These are phyloP conservation scores for Cyclocybe aegerita DNA, from an alignment of 768 basidiomycete species.

Conservation along the genomic window DNA sequence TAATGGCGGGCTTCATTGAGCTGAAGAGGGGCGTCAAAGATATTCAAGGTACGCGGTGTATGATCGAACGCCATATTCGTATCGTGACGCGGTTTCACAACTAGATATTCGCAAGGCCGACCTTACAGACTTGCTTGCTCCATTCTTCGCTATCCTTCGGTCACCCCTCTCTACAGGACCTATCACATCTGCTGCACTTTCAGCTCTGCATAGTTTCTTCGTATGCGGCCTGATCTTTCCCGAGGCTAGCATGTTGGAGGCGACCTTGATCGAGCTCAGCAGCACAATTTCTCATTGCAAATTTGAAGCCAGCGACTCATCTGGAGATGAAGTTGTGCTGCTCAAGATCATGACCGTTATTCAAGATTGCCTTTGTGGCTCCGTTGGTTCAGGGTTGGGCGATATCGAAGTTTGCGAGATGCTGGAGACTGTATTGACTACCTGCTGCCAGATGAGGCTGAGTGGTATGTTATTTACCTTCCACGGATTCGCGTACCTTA, in stretches of 20 bases:
- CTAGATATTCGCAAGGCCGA: slow-evolving; percentile 61
- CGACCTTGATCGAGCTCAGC: slow-evolving; percentile 80
- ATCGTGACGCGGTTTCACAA: slow-evolving; percentile 2
- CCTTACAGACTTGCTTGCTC: slow-evolving; percentile 66
- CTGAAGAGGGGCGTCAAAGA: slow-evolving; percentile 75
- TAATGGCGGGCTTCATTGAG: slow-evolving; percentile 89
- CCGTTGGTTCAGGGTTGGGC: slow-evolving; percentile 70
- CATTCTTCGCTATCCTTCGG: slow-evolving; percentile 91
- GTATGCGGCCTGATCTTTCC: slow-evolving; percentile 69
- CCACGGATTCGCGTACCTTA: slow-evolving; percentile 5
- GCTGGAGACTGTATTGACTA: slow-evolving; percentile 95
- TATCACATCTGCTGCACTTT: slow-evolving; percentile 92
- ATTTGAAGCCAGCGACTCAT: slow-evolving; percentile 96
- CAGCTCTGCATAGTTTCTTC: slow-evolving; percentile 87
- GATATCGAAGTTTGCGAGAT: slow-evolving; percentile 98
- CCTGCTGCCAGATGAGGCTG: slow-evolving; percentile 95
- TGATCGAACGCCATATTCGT: neutral
- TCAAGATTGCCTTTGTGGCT: slow-evolving; percentile 74
- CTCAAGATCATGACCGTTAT: slow-evolving; percentile 90
- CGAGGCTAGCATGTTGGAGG: slow-evolving; percentile 53
- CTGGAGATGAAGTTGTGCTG: slow-evolving; percentile 96
- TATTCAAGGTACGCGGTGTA: slow-evolving; percentile 52
- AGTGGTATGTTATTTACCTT: slow-evolving; percentile 58
- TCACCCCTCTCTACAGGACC: slow-evolving; percentile 95
- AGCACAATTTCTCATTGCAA: slow-evolving; percentile 93